Base-by-base conservation (phyloP, 192 early-diverging fungal genomes). In the Coemansia erecta region DNA sequence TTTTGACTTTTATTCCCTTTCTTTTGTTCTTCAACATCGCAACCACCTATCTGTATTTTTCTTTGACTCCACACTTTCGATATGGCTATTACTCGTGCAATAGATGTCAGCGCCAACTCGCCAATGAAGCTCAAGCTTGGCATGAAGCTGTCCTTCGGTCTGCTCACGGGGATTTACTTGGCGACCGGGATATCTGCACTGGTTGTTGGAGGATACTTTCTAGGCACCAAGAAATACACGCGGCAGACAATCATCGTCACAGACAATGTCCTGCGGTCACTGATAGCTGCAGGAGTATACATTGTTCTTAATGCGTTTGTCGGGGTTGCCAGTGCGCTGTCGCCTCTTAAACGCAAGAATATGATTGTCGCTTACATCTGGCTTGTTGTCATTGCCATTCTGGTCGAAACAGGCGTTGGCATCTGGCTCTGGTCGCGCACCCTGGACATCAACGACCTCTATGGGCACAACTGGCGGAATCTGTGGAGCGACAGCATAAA, bases 401-500 rank as follows among this genome's bases (percentile, higher is more conserved):
- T 70, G n/a, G 42, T 70, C 18, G 60, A 70, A 21, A 64, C 68
- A 1, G 56, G 48, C 1, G 64, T 66, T 1, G 73, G 73, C 14
- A 63, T 77, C 17, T 77, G 73, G 73, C 51, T 77, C 46, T 77
- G 73, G 73, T 17, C 53, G 19, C 63, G 73, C 43, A 70, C 73
- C 0, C 33, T 77, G 28, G 64, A 77, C 19, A 63, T 64, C 17
- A 24, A 64, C 54, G 68, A 58, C 11, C n/a, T 77, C 28, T 70
- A 77, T 48, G 68, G 53, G 14, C 45, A 67, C 58, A 77, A 77
- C 22, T 77, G 73, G 73, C 73, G 73, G 31, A 43, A 63, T 8
- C 57, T 77, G 13, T 77, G 73, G 73, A 58, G 60, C 11, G 58
- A 64, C 35, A 43, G 10, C 3, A 47, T 77, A 12, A 66, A 66